Percentiles rank a stretch among this genome's conserved stretches.
Conservation (phyloP, 202 grass and related monocot species). For the Schoenoplectus triqueter region DNA sequence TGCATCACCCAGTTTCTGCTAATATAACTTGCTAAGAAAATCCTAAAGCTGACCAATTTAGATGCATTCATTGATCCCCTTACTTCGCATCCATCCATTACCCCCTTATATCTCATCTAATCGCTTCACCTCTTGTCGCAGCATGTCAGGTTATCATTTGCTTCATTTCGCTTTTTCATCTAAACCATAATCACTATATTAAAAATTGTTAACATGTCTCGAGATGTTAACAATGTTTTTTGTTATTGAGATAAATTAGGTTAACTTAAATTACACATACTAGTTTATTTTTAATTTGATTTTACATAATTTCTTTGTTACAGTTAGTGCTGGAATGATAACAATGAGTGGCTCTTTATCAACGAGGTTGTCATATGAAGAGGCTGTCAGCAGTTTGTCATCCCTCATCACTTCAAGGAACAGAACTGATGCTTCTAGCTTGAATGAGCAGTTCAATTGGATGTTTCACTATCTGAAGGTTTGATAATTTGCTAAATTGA, state of each 20-base stretch:
- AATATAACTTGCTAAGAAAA: not conserved
- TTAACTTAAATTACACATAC: too few species aligned
- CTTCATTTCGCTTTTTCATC: not conserved
- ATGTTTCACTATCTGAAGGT: slow-evolving; percentile 77
- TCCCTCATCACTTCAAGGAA: slow-evolving; percentile 78
- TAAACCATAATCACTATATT: not conserved
- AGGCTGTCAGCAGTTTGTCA: slow-evolving; percentile 54
- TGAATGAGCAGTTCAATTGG: slow-evolving; percentile 68
- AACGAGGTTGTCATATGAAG: slow-evolving; percentile 56
- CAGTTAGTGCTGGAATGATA: slow-evolving; percentile 26
- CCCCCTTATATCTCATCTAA: slow-evolving; percentile 13
- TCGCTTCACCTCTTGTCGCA: slow-evolving; percentile 19
- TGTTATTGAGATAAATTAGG: too few species aligned
- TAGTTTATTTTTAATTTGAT: slow-evolving; percentile 10
- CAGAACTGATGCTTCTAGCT: slow-evolving; percentile 63
- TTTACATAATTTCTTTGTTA: slow-evolving; percentile 31
- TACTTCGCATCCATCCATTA: not conserved
- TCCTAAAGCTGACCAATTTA: slow-evolving; percentile 8
- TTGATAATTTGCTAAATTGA: not conserved
- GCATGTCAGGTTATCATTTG: slow-evolving; percentile 32
- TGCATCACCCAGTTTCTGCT: too few species aligned
- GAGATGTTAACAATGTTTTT: too few species aligned
- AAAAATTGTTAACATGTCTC: not conserved
- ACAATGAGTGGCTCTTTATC: slow-evolving; percentile 22
- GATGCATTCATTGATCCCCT: slow-evolving; percentile 20